phyloP scores from a whole-genome alignment of 169 alveolate genomes.

The Hepatocystis sp. region DNA sequence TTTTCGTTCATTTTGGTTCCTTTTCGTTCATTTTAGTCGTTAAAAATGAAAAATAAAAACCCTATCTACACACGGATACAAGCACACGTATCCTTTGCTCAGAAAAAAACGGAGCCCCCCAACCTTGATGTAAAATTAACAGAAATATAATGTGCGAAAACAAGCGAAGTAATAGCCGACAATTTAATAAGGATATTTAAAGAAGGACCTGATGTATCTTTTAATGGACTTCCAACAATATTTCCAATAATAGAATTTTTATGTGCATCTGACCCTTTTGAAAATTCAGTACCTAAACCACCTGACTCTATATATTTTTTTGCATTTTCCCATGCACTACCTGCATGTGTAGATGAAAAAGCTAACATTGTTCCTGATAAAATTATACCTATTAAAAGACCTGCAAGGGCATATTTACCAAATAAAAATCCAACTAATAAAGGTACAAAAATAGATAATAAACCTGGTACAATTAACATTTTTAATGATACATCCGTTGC shows the following conservation, averaged over 20 bases:
- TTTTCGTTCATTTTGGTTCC: too few species aligned
- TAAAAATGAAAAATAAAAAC: too few species aligned
- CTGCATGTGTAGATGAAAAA: slow-evolving; percentile 89
- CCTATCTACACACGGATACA: too few species aligned
- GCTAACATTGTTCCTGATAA: slow-evolving; percentile 92
- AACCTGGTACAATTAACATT: slow-evolving; percentile 92
- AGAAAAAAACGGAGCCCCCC: slow-evolving; percentile 87
- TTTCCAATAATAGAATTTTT: slow-evolving; percentile 93
- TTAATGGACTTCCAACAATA: slow-evolving; percentile 96
- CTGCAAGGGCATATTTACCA: slow-evolving; percentile 92
- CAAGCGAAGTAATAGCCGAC: slow-evolving; percentile 89
- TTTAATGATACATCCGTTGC: slow-evolving; percentile 89
- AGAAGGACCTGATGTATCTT: slow-evolving; percentile 96
- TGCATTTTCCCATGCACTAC: slow-evolving; percentile 95
- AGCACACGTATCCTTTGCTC: too few species aligned
- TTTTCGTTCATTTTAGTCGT: too few species aligned
- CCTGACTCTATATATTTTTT: slow-evolving; percentile 90
- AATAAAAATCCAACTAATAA: slow-evolving; percentile 85
- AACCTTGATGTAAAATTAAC: slow-evolving; percentile 65
- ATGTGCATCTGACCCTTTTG: slow-evolving; percentile 86
- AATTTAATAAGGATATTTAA: slow-evolving; percentile 90
- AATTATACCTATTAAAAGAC: slow-evolving; percentile 93
- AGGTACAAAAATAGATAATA: slow-evolving; percentile 88
- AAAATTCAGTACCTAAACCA: slow-evolving; percentile 79
- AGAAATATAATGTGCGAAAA: slow-evolving; percentile 87